Base-by-base conservation (phyloP, 768 basidiomycete species). In the Tulasnella sp. region DNA sequence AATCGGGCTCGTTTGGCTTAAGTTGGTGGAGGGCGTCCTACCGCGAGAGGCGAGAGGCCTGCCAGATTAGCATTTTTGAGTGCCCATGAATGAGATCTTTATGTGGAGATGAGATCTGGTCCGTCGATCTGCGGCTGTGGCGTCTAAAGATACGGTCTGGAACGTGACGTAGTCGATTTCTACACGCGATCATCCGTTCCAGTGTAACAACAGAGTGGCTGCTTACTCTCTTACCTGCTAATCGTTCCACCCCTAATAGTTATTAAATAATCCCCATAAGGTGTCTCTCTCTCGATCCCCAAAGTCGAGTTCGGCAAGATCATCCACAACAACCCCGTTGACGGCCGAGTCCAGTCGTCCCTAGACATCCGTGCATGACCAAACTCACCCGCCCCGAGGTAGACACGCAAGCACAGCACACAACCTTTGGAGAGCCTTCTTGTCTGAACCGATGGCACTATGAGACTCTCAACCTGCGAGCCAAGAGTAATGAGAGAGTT, bases 371-470 rank as follows among this genome's bases (percentile, higher is more conserved):
- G n/a, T n/a, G n/a, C n/a, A n/a, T n/a, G 10, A 9, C 75, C 34
- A 39, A 27, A 12, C 68, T 82, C 8, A 81, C 79, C 71, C 83
- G 77, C 24, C 83, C 84, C 2, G 86, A 88, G 74, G 85, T 95
- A 68, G 91, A 94, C 82, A 89, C 92, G 1, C 96, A 97, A 83
- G 88, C 97, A 24, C 90, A 90, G 81, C 90, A 92, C 78, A 88
- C 92, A 74, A 91, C 93, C n/a, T 89, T 90, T 0, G 91, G 91
- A 1, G 82, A 85, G 3, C 85, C 88, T 79, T 91, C 90, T 79
- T 89, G 91, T 7, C 87, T 89, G 62, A 98, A 98, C 82, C 88
- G 96, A 46, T 98, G 95, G 89, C 94, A 91, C 84, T 97, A 99
- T 87, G 98, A 98, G 85, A 88, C 92, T 1, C 89, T 93, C 24